Base-by-base conservation (phyloP, 148 eudicot genomes). In the Chenopodium berlandieri region DNA sequence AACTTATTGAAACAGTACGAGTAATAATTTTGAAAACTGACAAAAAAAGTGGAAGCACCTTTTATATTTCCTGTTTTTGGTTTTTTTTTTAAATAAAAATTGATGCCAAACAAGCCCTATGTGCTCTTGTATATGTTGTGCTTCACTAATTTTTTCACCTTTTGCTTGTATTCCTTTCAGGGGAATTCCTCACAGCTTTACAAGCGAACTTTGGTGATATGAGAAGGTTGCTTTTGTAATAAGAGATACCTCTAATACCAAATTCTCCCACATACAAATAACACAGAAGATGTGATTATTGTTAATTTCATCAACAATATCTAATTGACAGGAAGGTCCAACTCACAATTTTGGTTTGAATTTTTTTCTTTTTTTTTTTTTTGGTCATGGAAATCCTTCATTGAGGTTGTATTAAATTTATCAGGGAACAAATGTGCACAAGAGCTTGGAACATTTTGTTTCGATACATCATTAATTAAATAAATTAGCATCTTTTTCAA, bases 191-290 rank as follows among this genome's bases (percentile, higher is more conserved):
- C 52, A 75, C 88, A 20, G 93, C 92, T 27, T 75, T 94, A 84
- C 85, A 83, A 77, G 88, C 92, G 77, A 92, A 94, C 83, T 94
- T 94, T 83, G 85, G 89, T 72, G 91, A 94, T 72, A 90, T 92
- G 20, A 80, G 85, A 75, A 89, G 94, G 81, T 89, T 94, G 77
- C 89, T 94, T 32, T 85, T 94, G 88, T 92, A 77, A 86, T 16
- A 1, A 25, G 74, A 77, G 17, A 31, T 50, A 79, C 2, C 37
- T 13, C 65, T 1, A 56, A 56, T 10, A 14, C 12, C 12, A 52
- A 52, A 14, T 10, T 52, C 48, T 20, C 62, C 66, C 30, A 64
- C 74, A 46, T 46, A 8, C 23, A 71, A 37, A 71, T 9, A 8
- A 17, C 4, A 37, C 47, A 4, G 4, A 30, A 1, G 5, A 69